Evolutionary conservation across 441 rosid species (phyloP).

Genomic region (Croton setiger): DNA sequence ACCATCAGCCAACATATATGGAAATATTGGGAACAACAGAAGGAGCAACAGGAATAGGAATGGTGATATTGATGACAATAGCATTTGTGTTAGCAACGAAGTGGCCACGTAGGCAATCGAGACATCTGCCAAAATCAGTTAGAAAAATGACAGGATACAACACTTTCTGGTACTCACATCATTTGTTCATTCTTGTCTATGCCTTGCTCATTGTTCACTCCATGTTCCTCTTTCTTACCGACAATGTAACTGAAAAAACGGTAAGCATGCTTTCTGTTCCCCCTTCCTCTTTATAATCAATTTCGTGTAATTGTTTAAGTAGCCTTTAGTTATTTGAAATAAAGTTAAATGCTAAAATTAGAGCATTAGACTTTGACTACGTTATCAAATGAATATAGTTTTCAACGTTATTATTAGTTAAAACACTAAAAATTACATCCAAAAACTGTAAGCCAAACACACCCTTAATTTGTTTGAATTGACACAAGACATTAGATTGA

Average conservation of each 20-base stretch:
- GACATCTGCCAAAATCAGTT: conserved; percentile 35
- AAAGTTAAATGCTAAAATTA: too few species aligned
- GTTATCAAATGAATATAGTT: too few species aligned
- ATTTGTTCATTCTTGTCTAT: conserved; percentile 43
- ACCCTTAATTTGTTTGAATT: too few species aligned
- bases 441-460: too few species aligned
- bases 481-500: too few species aligned
- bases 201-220: conserved; percentile 48
- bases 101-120: conserved; percentile 43
- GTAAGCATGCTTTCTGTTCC: conserved; percentile 17
- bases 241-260: conserved; percentile 39
- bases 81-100: conserved; percentile 50
- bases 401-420: too few species aligned
- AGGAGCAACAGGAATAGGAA: conserved; percentile 42
- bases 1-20: conserved; percentile 45
- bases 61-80: conserved; percentile 44
- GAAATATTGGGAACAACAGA: conserved; percentile 43
- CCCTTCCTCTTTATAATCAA: too few species aligned
- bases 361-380: too few species aligned
- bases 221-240: conserved; percentile 55
- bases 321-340: too few species aligned
- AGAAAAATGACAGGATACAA: conserved; percentile 44
- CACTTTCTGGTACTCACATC: conserved; percentile 60
- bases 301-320: too few species aligned
- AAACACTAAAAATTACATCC: too few species aligned